Conservation (phyloP, 352 stramenopile species). For the Globisporangium emineosum region DNA sequence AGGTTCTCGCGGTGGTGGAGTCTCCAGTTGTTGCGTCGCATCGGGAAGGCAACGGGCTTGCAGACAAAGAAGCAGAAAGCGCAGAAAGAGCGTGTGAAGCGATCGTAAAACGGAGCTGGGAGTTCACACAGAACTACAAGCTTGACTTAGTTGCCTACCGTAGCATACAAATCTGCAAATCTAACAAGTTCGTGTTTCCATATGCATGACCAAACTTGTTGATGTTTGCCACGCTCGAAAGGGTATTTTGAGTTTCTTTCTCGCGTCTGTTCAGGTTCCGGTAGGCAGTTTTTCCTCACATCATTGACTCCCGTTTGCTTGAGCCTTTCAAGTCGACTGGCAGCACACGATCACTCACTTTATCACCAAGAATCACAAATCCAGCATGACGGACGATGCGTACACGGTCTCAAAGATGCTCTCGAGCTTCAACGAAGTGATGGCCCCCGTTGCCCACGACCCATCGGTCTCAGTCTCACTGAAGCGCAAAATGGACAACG, state of each 20-base stretch:
- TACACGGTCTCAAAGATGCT: constrained; percentile 88
- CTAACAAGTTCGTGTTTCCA: not conserved
- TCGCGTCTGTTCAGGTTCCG: not conserved
- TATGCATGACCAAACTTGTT: no score
- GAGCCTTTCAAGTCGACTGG: no score
- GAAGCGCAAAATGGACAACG: constrained; percentile 75
- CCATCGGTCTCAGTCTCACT: constrained; percentile 48
- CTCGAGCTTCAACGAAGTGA: constrained; percentile 73
- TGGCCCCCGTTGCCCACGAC: constrained; percentile 56
- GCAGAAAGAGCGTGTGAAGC: constrained; percentile 23
- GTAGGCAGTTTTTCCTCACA: not conserved
- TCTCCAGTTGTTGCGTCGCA: constrained; percentile 73
- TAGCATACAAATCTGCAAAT: not conserved
- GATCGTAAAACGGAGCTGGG: constrained; percentile 5
- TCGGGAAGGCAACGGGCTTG: constrained; percentile 73
- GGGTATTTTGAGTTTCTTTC: not conserved
- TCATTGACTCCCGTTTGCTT: not conserved
- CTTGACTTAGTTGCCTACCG: not conserved
- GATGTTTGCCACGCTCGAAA: not conserved
- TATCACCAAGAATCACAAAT: no score
- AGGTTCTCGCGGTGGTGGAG: constrained; percentile 84
- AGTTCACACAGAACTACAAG: not conserved
- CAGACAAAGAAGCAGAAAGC: constrained; percentile 68
- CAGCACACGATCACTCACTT: no score
- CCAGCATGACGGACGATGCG: no score